Conservation (phyloP, 202 grass and related monocot species). For the Hordeum pubiflorum region DNA sequence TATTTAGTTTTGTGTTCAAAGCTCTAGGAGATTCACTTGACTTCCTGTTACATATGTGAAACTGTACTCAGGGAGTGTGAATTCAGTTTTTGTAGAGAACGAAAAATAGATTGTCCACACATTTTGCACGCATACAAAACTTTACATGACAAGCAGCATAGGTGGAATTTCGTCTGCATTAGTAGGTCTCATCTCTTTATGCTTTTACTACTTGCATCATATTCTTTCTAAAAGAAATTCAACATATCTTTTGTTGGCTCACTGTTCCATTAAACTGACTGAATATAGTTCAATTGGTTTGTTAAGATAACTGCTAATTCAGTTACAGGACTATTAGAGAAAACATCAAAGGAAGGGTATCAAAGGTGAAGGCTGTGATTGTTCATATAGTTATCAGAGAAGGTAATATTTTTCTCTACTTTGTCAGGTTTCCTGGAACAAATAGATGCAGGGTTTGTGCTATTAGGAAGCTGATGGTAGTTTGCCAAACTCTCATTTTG, state of each 20-base stretch:
- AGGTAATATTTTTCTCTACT: background rate
- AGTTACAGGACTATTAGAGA: background rate
- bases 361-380: background rate
- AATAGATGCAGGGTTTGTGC: too few species aligned
- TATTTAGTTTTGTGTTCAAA: background rate
- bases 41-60: background rate
- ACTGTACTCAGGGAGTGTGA: background rate
- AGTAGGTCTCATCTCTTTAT: background rate
- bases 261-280: background rate
- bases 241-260: background rate
- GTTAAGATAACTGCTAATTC: background rate
- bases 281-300: background rate
- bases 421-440: too few species aligned
- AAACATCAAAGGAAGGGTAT: background rate
- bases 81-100: background rate
- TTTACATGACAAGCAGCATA: too few species aligned
- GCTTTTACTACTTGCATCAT: background rate
- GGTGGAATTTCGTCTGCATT: too few species aligned
- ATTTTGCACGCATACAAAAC: background rate
- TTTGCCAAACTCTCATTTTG: too few species aligned
- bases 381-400: background rate
- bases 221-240: background rate
- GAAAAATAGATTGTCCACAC: background rate
- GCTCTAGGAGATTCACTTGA: background rate
- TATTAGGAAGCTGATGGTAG: too few species aligned